phyloP scores from a whole-genome alignment of 257 asterid species.

The Primulina huaijiensis region DNA sequence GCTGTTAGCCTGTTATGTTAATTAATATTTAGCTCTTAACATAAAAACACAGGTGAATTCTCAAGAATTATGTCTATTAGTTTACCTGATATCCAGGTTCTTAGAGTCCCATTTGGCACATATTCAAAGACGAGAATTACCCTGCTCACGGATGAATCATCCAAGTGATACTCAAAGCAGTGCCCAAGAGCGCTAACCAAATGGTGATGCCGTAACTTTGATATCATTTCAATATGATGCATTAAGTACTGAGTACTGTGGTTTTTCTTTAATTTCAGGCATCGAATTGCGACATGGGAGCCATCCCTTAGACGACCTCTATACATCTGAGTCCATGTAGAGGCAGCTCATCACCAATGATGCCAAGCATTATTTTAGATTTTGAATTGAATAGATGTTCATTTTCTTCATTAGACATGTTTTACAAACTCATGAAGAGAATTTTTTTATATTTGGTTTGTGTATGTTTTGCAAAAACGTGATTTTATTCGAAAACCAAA shows the following conservation, averaged over 20 bases:
- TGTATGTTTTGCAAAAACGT: neutral
- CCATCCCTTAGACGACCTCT: slow-evolving; percentile 76
- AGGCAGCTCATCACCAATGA: slow-evolving; percentile 14
- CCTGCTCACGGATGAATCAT: slow-evolving; percentile 81
- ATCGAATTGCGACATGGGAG: slow-evolving; percentile 56
- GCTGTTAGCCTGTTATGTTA: too few species aligned
- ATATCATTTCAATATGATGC: slow-evolving; percentile 72
- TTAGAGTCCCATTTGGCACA: slow-evolving; percentile 73
- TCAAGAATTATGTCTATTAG: neutral
- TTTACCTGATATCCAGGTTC: slow-evolving; percentile 87
- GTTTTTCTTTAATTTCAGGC: slow-evolving; percentile 61
- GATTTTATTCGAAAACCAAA: neutral
- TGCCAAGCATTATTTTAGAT: too few species aligned
- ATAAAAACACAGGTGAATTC: neutral
- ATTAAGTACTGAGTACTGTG: slow-evolving; percentile 53
- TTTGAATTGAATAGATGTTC: neutral
- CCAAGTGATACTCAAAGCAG: slow-evolving; percentile 82
- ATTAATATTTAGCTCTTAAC: neutral
- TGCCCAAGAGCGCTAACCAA: slow-evolving; percentile 87
- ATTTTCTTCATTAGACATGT: neutral
- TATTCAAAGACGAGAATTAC: slow-evolving; percentile 75
- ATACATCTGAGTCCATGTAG: slow-evolving; percentile 53
- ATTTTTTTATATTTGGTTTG: neutral
- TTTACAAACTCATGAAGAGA: neutral
- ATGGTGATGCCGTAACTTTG: slow-evolving; percentile 79